A percentile compares a stretch with the other conserved stretches of the same genome.
These are phyloP conservation scores for Yamadazyma songkhlaensis DNA, from an alignment of 1,139 yeast species.

Conservation along the genomic window DNA sequence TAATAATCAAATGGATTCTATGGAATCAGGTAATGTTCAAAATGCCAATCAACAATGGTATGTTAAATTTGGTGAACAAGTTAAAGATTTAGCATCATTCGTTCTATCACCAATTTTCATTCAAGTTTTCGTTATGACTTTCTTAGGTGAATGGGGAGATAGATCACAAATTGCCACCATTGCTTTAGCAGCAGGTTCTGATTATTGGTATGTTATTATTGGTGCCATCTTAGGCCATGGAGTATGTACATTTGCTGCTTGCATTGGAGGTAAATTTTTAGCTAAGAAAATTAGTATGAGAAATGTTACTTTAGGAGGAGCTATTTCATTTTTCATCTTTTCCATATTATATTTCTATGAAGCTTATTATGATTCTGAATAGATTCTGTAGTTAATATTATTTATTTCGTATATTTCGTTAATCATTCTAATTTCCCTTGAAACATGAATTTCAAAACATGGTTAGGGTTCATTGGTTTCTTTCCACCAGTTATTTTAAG, in stretches of 20 bases:
- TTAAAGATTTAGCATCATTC: conserved; percentile 55
- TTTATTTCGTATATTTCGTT: neutral
- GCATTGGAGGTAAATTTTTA: conserved; percentile 84
- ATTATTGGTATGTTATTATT: conserved; percentile 82
- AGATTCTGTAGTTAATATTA: neutral
- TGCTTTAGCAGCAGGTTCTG: conserved; percentile 97
- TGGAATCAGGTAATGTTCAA: conserved; percentile 50
- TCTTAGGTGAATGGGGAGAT: conserved; percentile 98
- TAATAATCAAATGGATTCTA: conserved; percentile 46
- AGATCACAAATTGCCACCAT: conserved; percentile 97
- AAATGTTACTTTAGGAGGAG: conserved; percentile 89
- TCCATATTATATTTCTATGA: conserved; percentile 76
- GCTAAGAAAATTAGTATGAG: conserved; percentile 90
- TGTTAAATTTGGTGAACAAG: conserved; percentile 24
- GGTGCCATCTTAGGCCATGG: conserved; percentile 94
- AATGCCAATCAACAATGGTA: conserved; percentile 22
- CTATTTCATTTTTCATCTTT: conserved; percentile 79
- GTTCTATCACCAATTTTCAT: conserved; percentile 88
- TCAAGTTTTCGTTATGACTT: conserved; percentile 94
- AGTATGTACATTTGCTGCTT: conserved; percentile 90
- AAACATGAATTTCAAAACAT: conserved; percentile 40
- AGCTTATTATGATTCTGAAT: conserved; percentile 41
- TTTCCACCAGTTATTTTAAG: conserved; percentile 28
- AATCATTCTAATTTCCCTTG: conserved; percentile 27
- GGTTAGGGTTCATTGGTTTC: conserved; percentile 34